A percentile compares a stretch with the other conserved stretches of the same genome.
These are phyloP conservation scores for Anthostomella pinea DNA, from an alignment of 2,329 filamentous ascomycete genomes.

Conservation along the genomic window DNA sequence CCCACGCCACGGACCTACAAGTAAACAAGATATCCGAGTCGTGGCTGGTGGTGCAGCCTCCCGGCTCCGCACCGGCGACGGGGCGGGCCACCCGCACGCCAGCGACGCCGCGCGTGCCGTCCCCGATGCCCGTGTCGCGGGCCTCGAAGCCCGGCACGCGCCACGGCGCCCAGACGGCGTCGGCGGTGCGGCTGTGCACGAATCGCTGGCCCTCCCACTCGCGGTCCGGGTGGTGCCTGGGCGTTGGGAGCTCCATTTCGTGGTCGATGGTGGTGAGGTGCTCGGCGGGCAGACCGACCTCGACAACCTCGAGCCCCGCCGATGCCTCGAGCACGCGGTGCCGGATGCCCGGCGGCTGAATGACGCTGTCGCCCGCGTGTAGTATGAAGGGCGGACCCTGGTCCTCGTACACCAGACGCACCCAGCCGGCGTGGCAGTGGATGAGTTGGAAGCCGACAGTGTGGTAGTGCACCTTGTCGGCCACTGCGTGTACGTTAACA, in stretches of 20 bases:
- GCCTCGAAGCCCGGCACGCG: constrained; percentile 16
- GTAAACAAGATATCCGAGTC: constrained; percentile 20
- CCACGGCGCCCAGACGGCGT: constrained; percentile 15
- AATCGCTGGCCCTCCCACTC: constrained; percentile 19
- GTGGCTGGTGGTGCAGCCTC: constrained; percentile 11
- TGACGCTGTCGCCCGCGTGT: constrained; percentile 16
- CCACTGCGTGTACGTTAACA: too few relatives aligned
- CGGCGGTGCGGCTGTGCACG: constrained; percentile 12
- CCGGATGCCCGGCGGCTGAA: constrained; percentile 17
- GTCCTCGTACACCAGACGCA: constrained; percentile 19
- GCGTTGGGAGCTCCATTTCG: constrained; percentile 16
- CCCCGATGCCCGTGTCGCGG: constrained; percentile 15
- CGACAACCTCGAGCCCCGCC: constrained; percentile 15
- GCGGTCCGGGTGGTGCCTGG: constrained; percentile 12
- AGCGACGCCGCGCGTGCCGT: constrained; percentile 15
- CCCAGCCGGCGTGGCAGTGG: too few relatives aligned
- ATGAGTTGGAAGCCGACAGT: too few relatives aligned
- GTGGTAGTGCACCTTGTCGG: too few relatives aligned
- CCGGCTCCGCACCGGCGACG: constrained; percentile 1
- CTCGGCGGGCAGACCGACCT: constrained; percentile 18
- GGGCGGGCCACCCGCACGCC: constrained; percentile 14
- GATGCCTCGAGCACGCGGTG: constrained; percentile 18
- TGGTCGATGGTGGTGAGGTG: constrained; percentile 18
- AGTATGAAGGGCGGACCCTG: constrained; percentile 17
- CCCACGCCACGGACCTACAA: too few relatives aligned